Evolutionary conservation across 2,329 filamentous ascomycete genomes (phyloP).

Genomic region (Ophioceras dolichostomum): DNA sequence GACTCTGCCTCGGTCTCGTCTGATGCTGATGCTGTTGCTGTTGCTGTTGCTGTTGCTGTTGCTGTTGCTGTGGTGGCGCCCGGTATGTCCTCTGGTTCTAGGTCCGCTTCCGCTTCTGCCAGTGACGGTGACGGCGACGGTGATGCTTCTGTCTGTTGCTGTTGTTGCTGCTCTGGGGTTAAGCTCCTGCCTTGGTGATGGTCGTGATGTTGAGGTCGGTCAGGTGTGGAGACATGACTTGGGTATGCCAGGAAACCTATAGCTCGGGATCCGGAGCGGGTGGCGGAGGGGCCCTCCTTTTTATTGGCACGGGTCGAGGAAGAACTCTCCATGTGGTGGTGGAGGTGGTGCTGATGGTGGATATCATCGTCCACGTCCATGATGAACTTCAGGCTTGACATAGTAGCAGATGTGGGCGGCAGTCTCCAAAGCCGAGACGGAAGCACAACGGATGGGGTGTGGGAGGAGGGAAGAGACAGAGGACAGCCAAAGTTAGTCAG

Average conservation of each 20-base stretch:
- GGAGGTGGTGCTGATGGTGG: too few relatives aligned
- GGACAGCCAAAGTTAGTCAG: slow-evolving; percentile 28
- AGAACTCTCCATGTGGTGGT: too few relatives aligned
- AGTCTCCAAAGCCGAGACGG: slow-evolving; percentile 9
- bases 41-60: background rate
- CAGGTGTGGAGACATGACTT: slow-evolving; percentile 26
- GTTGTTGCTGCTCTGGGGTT: too few relatives aligned
- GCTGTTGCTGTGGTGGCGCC: background rate
- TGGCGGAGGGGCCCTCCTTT: slow-evolving; percentile 28
- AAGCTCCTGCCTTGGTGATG: too few relatives aligned
- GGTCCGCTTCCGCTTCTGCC: slow-evolving; percentile 16
- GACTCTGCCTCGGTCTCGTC: background rate
- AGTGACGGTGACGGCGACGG: slow-evolving; percentile 3
- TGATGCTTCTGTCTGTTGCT: background rate
- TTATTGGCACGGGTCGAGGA: slow-evolving; percentile 25
- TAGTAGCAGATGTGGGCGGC: slow-evolving; percentile 18
- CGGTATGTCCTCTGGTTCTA: too few relatives aligned
- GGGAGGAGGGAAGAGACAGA: too few relatives aligned
- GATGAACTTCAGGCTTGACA: slow-evolving; percentile 44
- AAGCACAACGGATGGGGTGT: slow-evolving; percentile 23
- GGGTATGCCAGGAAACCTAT: slow-evolving; percentile 20
- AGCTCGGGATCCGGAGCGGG: slow-evolving; percentile 20
- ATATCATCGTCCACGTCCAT: slow-evolving; percentile 43
- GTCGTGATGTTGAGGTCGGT: too few relatives aligned
- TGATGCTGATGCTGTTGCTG: slow-evolving; percentile 17